These are phyloP conservation scores for Fusarium sp. DNA, from an alignment of 2,329 filamentous ascomycete species.

Conservation along the genomic window DNA sequence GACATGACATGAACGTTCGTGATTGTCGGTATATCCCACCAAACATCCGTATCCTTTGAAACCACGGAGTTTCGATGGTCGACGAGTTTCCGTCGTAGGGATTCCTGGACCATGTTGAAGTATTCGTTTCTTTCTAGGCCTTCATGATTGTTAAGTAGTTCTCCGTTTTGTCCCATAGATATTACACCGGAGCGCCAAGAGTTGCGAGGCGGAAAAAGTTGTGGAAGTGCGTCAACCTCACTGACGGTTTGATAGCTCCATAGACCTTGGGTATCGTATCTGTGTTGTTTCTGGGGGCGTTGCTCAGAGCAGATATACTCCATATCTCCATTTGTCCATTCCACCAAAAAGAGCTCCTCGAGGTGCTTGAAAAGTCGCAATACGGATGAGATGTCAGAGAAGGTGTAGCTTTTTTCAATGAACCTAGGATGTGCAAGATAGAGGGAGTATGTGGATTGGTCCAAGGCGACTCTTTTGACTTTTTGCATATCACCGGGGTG, in stretches of 20 bases:
- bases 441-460: background rate
- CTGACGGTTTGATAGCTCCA: background rate
- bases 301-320: background rate
- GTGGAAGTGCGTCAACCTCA: background rate
- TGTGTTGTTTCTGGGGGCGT: background rate
- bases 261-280: background rate
- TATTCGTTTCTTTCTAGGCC: background rate
- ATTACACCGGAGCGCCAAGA: fast-evolving
- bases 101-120: background rate
- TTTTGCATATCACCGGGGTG: background rate
- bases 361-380: background rate
- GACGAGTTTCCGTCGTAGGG: background rate
- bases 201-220: fast-evolving
- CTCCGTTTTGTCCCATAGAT: background rate
- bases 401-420: fast-evolving
- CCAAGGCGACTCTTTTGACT: background rate
- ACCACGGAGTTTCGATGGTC: fast-evolving
- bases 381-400: fast-evolving
- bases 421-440: background rate
- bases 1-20: background rate
- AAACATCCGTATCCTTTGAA: background rate
- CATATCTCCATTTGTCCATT: background rate
- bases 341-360: background rate
- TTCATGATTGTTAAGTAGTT: background rate
- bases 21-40: background rate